Base-by-base conservation (phyloP, 768 basidiomycete species). In the Mycena rebaudengoi region DNA sequence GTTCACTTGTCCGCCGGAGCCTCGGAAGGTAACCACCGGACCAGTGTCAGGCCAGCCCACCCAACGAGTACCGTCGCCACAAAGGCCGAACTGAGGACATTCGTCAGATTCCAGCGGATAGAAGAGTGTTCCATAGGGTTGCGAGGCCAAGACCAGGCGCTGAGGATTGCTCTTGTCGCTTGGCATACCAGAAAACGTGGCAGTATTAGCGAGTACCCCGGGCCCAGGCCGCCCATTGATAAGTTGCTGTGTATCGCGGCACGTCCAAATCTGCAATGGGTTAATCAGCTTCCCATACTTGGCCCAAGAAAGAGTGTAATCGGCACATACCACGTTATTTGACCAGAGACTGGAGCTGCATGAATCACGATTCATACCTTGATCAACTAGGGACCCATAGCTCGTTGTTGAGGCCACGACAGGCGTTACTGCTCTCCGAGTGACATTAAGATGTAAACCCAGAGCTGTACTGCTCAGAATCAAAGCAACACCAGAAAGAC, bases 21-120 rank as follows among this genome's bases (percentile, higher is more conserved):
- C 49, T 5, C 39, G 32, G 35, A 33, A 32, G 33, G 49, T 33
- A 40, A 64, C 55, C 5, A 56, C 54, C n/a, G 65, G 65, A 7
- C 39, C 60, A 6, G 65, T 66, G 37, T 66, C 49, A 7, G 65
- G 65, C 60, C 65, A 66, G 13, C 65, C 65, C 10, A 66, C 60
- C 65, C 65, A 66, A 10, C 65, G 59, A 5, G 49, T 40, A 8
- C 60, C 60, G n/a, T 52, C 49, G 13, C 30, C 35, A 33, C 65
- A 66, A 5, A 48, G 5, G 6, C 56, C 56, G 28, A n/a, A 23
- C 20, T 49, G 11, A 2, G 60, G 60, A 25, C 65, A 66, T 30
- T 66, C 55, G 51, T 66, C 60, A n/a, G 43, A 11, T 10, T 61
- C 33, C 8, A 66, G 50, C 7, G 60, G 50, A 50, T 57, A 66